phyloP scores from a whole-genome alignment of 2,329 filamentous ascomycete genomes.

The Fusarium pseudoanthophilum region DNA sequence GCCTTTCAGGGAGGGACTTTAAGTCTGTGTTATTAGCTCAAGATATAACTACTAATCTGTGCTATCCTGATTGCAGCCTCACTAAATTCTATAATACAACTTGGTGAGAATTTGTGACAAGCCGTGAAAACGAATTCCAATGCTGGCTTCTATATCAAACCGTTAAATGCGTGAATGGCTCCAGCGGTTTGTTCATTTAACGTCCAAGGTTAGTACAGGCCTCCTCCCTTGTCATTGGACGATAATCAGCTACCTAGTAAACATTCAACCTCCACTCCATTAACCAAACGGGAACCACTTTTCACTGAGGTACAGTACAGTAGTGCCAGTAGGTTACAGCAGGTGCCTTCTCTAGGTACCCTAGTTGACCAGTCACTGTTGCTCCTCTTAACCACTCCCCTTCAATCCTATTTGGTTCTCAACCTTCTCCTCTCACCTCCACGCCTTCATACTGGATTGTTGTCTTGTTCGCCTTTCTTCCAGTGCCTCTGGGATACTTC shows the following conservation, averaged over 20 bases:
- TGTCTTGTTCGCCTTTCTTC: background rate
- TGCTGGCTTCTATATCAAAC: background rate
- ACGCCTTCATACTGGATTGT: background rate
- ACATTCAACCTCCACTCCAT: constrained; percentile 11
- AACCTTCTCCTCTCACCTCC: constrained; percentile 20
- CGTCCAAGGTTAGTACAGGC: background rate
- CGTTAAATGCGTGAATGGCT: background rate
- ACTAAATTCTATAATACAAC: background rate
- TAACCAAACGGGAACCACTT: constrained; percentile 22
- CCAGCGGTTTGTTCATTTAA: background rate
- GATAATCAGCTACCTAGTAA: background rate
- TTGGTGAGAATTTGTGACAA: background rate
- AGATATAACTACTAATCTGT: background rate
- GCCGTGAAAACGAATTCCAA: background rate
- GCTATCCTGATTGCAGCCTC: background rate
- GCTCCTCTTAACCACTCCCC: constrained; percentile 22
- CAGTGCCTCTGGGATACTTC: background rate
- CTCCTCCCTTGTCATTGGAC: constrained; percentile 6
- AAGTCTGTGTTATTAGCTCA: background rate
- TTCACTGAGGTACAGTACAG: background rate
- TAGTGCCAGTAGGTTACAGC: background rate
- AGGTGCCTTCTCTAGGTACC: constrained; percentile 20
- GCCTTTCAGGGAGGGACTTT: background rate
- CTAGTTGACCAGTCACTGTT: constrained; percentile 24
- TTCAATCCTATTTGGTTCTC: constrained; percentile 1